Evolutionary conservation across 2,329 filamentous ascomycete genomes (phyloP).

Genomic region (Venturia pyrina): DNA sequence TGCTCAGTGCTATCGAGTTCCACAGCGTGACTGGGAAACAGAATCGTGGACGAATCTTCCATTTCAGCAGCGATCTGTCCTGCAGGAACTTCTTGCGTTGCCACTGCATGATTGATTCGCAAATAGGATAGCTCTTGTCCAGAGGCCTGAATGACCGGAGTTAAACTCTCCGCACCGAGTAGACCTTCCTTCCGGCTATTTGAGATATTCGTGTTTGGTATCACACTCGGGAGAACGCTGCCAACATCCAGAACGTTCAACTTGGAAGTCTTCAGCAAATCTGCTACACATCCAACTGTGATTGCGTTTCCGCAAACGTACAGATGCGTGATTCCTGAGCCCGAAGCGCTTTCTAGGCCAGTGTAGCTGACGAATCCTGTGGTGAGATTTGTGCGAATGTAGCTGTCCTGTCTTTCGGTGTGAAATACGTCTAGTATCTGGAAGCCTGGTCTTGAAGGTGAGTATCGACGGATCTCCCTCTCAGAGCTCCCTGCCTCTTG

Average conservation of each 20-base stretch:
- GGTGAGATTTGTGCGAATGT: slow-evolving; percentile 39
- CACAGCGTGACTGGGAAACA: slow-evolving; percentile 18
- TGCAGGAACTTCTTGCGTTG: slow-evolving; percentile 35
- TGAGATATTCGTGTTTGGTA: slow-evolving; percentile 14
- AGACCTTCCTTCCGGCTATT: slow-evolving; percentile 20
- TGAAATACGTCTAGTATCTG: slow-evolving; percentile 23
- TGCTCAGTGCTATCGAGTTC: slow-evolving; percentile 20
- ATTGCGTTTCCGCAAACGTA: slow-evolving; percentile 47
- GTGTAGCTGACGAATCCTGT: slow-evolving; percentile 41
- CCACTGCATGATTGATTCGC: slow-evolving; percentile 43
- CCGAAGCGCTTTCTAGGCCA: slow-evolving; percentile 44
- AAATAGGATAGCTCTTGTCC: slow-evolving; percentile 42
- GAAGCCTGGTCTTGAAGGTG: slow-evolving; percentile 12
- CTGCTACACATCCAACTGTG: slow-evolving; percentile 45
- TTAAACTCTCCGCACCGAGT: slow-evolving; percentile 45
- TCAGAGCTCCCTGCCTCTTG: slow-evolving; percentile 6
- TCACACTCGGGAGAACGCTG: slow-evolving; percentile 29
- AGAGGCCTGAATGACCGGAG: slow-evolving; percentile 36
- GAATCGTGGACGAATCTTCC: slow-evolving; percentile 17
- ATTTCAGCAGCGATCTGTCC: slow-evolving; percentile 19
- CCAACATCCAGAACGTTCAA: slow-evolving; percentile 48
- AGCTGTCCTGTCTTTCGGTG: slow-evolving; percentile 42
- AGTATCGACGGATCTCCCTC: slow-evolving; percentile 13
- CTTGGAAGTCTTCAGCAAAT: slow-evolving; percentile 40
- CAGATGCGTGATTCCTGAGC: slow-evolving; percentile 49